Evolutionary conservation across 2,329 filamentous ascomycete species (phyloP), one percentile per base, ranked within the genome.

Genomic region (Trichoderma sp.): DNA sequence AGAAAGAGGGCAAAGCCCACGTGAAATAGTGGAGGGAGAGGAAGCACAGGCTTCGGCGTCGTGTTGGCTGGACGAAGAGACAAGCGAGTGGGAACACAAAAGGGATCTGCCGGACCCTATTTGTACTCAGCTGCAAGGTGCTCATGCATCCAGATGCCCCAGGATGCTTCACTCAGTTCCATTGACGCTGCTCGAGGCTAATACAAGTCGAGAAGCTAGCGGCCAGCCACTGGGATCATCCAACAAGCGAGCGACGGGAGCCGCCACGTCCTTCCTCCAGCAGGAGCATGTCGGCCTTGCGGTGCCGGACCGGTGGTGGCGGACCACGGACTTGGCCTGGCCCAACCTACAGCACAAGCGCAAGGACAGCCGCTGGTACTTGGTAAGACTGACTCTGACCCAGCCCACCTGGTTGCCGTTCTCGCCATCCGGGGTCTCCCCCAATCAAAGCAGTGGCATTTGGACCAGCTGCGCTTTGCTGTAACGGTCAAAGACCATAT

Each of bases 51-150:
- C 60, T 63, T 60, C 45, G 57, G 43, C 10, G 28, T 14, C 10
- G 34, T 41, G 57, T 30, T 55, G 50, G 48, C 50, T 28, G 28
- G 60, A 63, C 60, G 43, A 55, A 28, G 43, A 30, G 24, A 41
- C 59, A 47, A 45, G 50, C 50, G 59, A 62, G 59, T 17, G 59
- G 59, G 44, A 62, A 63, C 50, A 19, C 50, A 43, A 17, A 30
- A 55, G 48, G 60, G 60, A 55, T 63, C 60, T 55, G 60, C 60
- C 60, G 50, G 60, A 41, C 50, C 48, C 60, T 63, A 63, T 63
- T 63, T 63, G 60, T 63, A 55, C 60, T 63, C 48, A 41, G 50
- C 47, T 21, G 55, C 41, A n/a, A 43, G 5, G 58, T 45, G 34
- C 58, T 62, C 55, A 39, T 44, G 48, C 59, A 39, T 54, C 48